Evolutionary conservation across 2,329 filamentous ascomycete genomes (phyloP), one percentile per base, ranked within the genome.

Genomic region (Tolypocladium album): DNA sequence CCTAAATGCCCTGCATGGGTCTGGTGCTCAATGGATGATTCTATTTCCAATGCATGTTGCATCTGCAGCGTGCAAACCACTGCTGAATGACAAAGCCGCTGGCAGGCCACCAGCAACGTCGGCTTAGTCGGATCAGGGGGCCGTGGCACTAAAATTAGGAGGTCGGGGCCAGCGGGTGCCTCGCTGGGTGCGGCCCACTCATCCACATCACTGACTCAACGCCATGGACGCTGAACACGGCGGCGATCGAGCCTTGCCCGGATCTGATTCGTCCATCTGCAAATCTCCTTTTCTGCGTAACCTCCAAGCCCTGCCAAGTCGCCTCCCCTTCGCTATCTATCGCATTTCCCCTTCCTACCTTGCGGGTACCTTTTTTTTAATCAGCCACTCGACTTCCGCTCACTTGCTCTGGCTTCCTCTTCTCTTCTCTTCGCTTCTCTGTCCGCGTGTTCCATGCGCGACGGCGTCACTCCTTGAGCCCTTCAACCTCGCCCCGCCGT

Each of bases 381-480:
- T 55, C 50, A 22, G 20, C 31, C 31, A 6, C 20, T 20, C 50
- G 20, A 15, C 50, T 20, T 22, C n/a, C 47, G 9, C 38, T 36
- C 57, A 22, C 39, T 53, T 20, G 17, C 24, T 40, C 47, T 34
- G 24, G 34, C 57, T 55, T 27, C 27, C 5, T 31, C 3, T 31
- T 31, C 27, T 38, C 13, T 31, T 43, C 39, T 27, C 58, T 50
- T 43, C 39, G 17, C 58, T 50, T n/a, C 3, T 47, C 40, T n/a
- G 40, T 40, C 22, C 39, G 39, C 43, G 31, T 60, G 13, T 53
- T 39, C 59, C 52, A 67, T 70, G 69, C 64, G 63, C 64, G 61
- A 67, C 68, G 65, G 64, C 65, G 61, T 67, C 66, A 58, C 62
- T 69, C 67, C 59, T 65, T 69, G 38, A 61, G 20, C 20, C 40